Conservation (phyloP, 2,329 filamentous ascomycete species). For the Orbilia quercus region DNA sequence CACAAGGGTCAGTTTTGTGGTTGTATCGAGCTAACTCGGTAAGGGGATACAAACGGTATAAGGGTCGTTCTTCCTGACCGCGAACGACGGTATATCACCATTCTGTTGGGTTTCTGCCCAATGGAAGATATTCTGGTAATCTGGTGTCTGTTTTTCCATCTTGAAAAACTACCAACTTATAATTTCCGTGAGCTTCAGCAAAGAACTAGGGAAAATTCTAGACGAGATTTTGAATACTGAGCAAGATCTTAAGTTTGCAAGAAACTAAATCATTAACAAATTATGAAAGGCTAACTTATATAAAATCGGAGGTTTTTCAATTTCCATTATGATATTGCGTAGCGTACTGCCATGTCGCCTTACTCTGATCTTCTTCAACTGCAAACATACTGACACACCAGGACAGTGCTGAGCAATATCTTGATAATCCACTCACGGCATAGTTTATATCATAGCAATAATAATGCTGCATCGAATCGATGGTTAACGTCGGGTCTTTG, state of each 20-base stretch:
- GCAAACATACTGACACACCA: too few relatives aligned
- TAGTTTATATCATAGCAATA: too few relatives aligned
- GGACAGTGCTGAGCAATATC: conserved; percentile 30
- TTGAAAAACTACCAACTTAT: conserved; percentile 1
- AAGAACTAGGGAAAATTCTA: too few relatives aligned
- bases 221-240: too few relatives aligned
- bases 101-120: conserved; percentile 73
- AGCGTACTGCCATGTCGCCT: background rate
- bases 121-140: conserved; percentile 69
- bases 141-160: conserved; percentile 56
- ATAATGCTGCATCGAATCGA: too few relatives aligned
- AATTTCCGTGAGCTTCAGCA: too few relatives aligned
- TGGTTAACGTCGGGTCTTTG: too few relatives aligned
- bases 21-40: conserved; percentile 56
- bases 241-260: too few relatives aligned
- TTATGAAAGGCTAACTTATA: too few relatives aligned
- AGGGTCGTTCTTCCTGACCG: conserved; percentile 68
- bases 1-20: background rate
- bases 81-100: conserved; percentile 69
- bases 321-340: background rate
- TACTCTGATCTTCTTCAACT: too few relatives aligned
- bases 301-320: too few relatives aligned
- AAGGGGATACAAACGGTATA: conserved; percentile 61
- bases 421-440: conserved; percentile 28
- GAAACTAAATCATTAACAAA: too few relatives aligned